Evolutionary conservation across 1,139 yeast species (phyloP), one percentile per base, ranked within the genome.

Genomic region (Casaregolazyma lundiana): DNA sequence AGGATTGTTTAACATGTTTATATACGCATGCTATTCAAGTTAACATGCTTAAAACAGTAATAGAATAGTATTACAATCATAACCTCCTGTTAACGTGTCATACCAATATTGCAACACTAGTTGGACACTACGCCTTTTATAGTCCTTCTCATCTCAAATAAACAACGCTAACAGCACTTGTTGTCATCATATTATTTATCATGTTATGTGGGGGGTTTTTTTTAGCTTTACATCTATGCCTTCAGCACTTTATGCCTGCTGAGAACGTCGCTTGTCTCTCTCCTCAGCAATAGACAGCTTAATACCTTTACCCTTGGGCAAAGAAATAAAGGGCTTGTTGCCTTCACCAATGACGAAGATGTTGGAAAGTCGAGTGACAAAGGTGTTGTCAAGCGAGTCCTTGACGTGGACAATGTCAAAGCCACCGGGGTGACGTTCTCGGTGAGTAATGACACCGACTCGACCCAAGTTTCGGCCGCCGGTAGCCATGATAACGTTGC

Each of bases 381-480:
- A 92, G 66, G 94, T 78, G 92, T 92, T 92, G 73, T 90, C 97
- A 68, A 89, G 83, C 58, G 95, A 75, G 72, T 90, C 98, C 84
- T 90, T 90, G 75, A 90, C 84, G 86, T 90, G 97, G 66, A 90
- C 97, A 74, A 90, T 84, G 76, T 90, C 97, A 81, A 92, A 90
- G 73, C 97, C 97, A 74, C 98, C 98, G 73, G 90, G 96, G 82
- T 90, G 98, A 78, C 86, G 88, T 80, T 90, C 98, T 78, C 95
- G 85, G 94, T 90, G 96, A 65, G 84, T 80, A 72, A 90, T 89
- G 64, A 87, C 89, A 84, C 98, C 98, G 71, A 89, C 90, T 78
- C 98, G 86, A 73, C 98, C 98, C 95, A 90, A 83, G 85, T 88
- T 89, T 78, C 96, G 92, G 78, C 97, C 97, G 79, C 97, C 97